Conservation (phyloP, 2,329 filamentous ascomycete genomes). For the Thelonectria olida region DNA sequence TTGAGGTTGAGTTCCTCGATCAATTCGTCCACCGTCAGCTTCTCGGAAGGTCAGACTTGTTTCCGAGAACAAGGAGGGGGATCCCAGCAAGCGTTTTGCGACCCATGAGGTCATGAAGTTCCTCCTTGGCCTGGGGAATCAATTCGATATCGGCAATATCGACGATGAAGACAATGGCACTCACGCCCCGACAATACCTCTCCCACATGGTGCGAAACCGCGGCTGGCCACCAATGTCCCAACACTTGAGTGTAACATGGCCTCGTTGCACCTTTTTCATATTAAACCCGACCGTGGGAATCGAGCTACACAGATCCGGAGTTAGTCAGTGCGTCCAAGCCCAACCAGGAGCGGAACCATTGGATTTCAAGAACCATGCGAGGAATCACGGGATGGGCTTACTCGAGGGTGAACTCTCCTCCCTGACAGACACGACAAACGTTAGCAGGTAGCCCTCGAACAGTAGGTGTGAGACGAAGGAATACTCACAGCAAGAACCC, state of each 20-base stretch:
- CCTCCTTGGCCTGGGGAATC: constrained; percentile 86
- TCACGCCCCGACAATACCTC: constrained; percentile 95
- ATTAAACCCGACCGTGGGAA: constrained; percentile 98
- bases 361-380: constrained; percentile 19
- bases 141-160: constrained; percentile 89
- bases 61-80: constrained; percentile 91
- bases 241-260: constrained; percentile 98
- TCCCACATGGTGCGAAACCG: constrained; percentile 99
- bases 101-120: constrained; percentile 88
- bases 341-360: constrained; percentile 2
- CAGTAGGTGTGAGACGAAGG: not conserved
- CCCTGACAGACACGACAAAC: constrained; percentile 65
- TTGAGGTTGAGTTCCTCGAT: constrained; percentile 94
- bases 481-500: constrained; percentile 88
- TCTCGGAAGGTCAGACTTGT: constrained; percentile 96
- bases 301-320: constrained; percentile 74
- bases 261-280: constrained; percentile 98
- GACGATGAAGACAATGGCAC: constrained; percentile 98
- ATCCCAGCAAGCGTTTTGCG: constrained; percentile 89
- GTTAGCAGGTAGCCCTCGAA: constrained; percentile 34
- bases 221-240: constrained; percentile 97
- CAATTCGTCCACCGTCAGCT: constrained; percentile 91
- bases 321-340: constrained; percentile 46
- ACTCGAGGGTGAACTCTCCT: constrained; percentile 99
- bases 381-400: constrained; percentile 55